Evolutionary conservation across 2,329 filamentous ascomycete genomes (phyloP).

Genomic region (Pseudogymnoascus sp.): DNA sequence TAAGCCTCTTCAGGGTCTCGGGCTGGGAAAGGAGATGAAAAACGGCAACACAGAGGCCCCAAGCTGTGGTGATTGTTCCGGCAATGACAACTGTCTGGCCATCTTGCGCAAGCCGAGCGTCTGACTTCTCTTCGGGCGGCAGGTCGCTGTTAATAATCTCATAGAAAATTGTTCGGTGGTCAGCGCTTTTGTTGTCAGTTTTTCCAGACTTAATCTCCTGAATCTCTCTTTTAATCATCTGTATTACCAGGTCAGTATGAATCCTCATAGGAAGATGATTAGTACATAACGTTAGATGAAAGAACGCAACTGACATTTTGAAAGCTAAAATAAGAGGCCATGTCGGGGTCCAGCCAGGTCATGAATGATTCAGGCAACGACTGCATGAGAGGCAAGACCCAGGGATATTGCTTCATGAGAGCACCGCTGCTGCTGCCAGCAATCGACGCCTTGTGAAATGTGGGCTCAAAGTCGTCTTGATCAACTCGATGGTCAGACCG

Average conservation of each 20-base stretch:
- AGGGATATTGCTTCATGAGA: slow-evolving; percentile 20
- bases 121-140: slow-evolving; percentile 29
- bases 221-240: slow-evolving; percentile 12
- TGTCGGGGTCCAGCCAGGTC: slow-evolving; percentile 10
- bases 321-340: slow-evolving; percentile 15
- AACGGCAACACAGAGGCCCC: slow-evolving; percentile 28
- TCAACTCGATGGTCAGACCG: slow-evolving; percentile 19
- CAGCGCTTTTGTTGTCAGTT: slow-evolving; percentile 10
- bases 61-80: slow-evolving; percentile 32
- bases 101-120: slow-evolving; percentile 28
- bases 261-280: not conserved
- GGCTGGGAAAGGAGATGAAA: slow-evolving; percentile 32
- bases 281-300: not conserved
- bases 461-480: slow-evolving; percentile 19
- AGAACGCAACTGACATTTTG: slow-evolving; percentile 12
- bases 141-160: slow-evolving; percentile 25
- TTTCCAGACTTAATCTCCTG: slow-evolving; percentile 9
- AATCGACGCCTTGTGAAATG: slow-evolving; percentile 16
- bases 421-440: slow-evolving; percentile 12
- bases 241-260: not conserved
- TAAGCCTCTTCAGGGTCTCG: slow-evolving; percentile 24
- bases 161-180: slow-evolving; percentile 23
- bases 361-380: slow-evolving; percentile 14
- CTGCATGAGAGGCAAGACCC: slow-evolving; percentile 12
- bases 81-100: slow-evolving; percentile 24